phyloP scores from a whole-genome alignment of 78 protist species.

The Isochrysis galbana region DNA sequence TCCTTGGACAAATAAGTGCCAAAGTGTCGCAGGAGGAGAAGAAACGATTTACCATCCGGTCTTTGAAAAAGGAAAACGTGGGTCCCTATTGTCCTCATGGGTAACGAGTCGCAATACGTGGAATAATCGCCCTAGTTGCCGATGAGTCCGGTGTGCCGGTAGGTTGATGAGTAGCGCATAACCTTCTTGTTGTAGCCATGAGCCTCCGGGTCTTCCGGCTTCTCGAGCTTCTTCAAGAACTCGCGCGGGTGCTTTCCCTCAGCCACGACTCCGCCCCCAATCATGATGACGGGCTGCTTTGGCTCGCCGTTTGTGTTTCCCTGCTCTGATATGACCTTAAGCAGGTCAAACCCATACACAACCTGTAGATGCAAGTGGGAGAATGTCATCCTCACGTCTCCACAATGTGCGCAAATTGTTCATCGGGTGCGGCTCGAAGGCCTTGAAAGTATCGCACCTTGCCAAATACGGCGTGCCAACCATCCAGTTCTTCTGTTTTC shows the following conservation, averaged over 20 bases:
- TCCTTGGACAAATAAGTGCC: too few relatives aligned
- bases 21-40: too few relatives aligned
- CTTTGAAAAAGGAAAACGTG: too few relatives aligned
- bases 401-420: too few relatives aligned
- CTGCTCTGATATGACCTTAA: neutral
- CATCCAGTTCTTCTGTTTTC: neutral
- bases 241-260: constrained; percentile 1
- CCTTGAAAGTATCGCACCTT: neutral
- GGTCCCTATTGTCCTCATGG: too few relatives aligned
- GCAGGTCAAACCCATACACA: constrained; percentile 20
- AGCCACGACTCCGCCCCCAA: neutral
- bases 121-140: neutral
- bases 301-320: neutral
- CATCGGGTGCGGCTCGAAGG: too few relatives aligned
- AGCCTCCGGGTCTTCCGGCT: neutral
- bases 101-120: too few relatives aligned
- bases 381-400: neutral
- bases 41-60: too few relatives aligned
- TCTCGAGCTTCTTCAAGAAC: neutral
- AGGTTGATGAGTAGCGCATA: constrained; percentile 2
- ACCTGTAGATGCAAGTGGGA: too few relatives aligned
- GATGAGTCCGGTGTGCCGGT: constrained; percentile 13
- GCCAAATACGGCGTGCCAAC: constrained; percentile 15
- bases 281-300: neutral
- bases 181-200: constrained; percentile 11